Percentiles rank a stretch among this genome's conserved stretches.
Evolutionary conservation across 306 rosid species (phyloP).

Genomic region (Trichosanthes truncata): DNA sequence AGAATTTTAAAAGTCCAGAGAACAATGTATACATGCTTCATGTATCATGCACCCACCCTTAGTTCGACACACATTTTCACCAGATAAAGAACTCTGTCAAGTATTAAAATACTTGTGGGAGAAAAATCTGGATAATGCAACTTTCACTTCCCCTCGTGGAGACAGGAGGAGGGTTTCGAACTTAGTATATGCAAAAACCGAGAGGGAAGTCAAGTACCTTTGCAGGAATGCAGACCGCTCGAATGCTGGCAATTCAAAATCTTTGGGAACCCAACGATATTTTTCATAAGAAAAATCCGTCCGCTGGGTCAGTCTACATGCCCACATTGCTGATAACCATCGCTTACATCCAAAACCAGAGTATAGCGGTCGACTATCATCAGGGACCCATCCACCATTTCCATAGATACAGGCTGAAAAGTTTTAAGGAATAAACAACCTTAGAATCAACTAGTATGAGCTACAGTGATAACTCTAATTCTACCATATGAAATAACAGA

Average conservation of each 20-base stretch:
- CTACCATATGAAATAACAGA: not conserved
- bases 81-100: not conserved
- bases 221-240: constrained; percentile 47
- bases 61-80: not conserved
- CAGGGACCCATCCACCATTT: constrained; percentile 80
- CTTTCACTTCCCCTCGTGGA: not conserved
- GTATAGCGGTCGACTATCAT: constrained; percentile 54
- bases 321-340: constrained; percentile 88
- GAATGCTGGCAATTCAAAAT: constrained; percentile 56
- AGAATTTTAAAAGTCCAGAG: too few species aligned
- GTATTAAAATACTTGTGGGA: not conserved
- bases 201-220: constrained; percentile 42
- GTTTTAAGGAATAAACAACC: constrained; percentile 3
- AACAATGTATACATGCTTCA: too few species aligned
- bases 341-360: constrained; percentile 66
- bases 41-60: too few species aligned
- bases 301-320: constrained; percentile 68
- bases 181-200: not conserved
- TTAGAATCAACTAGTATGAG: constrained; percentile 1
- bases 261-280: constrained; percentile 73
- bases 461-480: not conserved
- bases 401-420: constrained; percentile 74
- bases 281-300: constrained; percentile 75
- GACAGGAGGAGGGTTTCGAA: not conserved
- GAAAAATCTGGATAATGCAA: not conserved